Evolutionary conservation across 768 basidiomycete species (phyloP).

Genomic region (Tulasnella sp.): DNA sequence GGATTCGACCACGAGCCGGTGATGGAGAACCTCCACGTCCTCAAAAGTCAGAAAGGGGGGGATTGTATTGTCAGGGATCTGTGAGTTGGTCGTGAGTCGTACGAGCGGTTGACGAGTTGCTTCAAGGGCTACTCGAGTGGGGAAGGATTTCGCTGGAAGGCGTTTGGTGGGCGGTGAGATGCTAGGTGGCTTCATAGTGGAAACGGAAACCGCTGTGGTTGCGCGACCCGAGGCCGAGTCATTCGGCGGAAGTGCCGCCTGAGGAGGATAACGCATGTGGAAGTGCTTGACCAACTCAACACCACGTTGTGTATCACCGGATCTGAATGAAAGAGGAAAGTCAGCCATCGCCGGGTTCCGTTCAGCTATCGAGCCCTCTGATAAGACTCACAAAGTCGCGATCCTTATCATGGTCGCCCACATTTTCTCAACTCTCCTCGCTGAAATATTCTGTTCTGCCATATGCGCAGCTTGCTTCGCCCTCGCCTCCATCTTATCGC

Average conservation of each 20-base stretch:
- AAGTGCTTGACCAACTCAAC: slow-evolving; percentile 50
- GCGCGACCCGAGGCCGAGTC: neutral
- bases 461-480: neutral
- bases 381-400: slow-evolving; percentile 42
- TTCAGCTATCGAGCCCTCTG: no score
- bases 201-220: neutral
- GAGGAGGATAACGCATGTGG: slow-evolving; percentile 51
- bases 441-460: slow-evolving; percentile 18
- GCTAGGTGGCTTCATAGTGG: no score
- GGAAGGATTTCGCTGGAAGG: slow-evolving; percentile 32
- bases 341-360: no score
- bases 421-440: slow-evolving; percentile 46
- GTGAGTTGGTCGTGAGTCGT: slow-evolving; percentile 46
- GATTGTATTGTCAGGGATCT: slow-evolving; percentile 63
- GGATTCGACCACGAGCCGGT: slow-evolving; percentile 40
- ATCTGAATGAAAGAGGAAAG: slow-evolving; percentile 13
- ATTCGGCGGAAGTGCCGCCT: neutral
- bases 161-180: neutral
- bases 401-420: slow-evolving; percentile 59
- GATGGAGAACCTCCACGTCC: slow-evolving; percentile 72
- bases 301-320: slow-evolving; percentile 32
- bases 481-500: neutral
- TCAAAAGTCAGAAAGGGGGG: slow-evolving; percentile 67
- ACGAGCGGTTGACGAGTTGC: slow-evolving; percentile 51
- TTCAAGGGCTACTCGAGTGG: slow-evolving; percentile 45